Conservation (phyloP, 2,329 filamentous ascomycete genomes). For the Neurospora crassa region DNA sequence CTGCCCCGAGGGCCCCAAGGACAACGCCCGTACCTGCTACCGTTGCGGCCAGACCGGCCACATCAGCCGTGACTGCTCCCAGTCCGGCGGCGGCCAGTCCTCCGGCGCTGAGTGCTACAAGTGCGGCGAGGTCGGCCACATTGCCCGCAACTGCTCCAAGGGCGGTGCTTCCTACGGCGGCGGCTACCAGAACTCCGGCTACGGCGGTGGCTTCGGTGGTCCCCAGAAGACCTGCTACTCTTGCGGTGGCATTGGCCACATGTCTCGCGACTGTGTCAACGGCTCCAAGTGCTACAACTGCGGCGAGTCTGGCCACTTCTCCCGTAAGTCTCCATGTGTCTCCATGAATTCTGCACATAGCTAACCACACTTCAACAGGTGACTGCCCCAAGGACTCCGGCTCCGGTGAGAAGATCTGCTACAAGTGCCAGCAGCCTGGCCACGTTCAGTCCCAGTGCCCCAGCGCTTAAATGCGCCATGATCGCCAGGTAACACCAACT, state of each 20-base stretch:
- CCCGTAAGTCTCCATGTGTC: conserved; percentile 35
- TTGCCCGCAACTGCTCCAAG: conserved; percentile 81
- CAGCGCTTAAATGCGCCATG: conserved; percentile 48
- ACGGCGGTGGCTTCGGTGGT: conserved; percentile 36
- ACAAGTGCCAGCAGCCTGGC: conserved; percentile 79
- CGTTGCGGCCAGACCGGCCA: conserved; percentile 77
- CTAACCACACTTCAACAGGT: not conserved
- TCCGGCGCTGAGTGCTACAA: conserved; percentile 81
- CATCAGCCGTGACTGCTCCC: conserved; percentile 79
- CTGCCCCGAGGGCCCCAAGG: conserved; percentile 81
- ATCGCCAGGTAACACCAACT: conserved; percentile 9
- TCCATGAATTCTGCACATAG: not conserved
- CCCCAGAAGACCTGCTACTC: conserved; percentile 85
- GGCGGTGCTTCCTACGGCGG: conserved; percentile 37
- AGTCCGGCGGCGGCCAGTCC: conserved; percentile 37
- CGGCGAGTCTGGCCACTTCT: conserved; percentile 86
- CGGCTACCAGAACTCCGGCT: conserved; percentile 34
- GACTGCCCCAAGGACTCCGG: conserved; percentile 92
- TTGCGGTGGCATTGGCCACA: conserved; percentile 93
- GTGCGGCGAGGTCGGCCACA: conserved; percentile 94
- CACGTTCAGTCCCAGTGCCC: conserved; percentile 94
- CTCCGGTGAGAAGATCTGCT: conserved; percentile 90
- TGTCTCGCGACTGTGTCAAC: conserved; percentile 96
- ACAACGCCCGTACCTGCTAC: conserved; percentile 64
- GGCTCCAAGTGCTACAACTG: conserved; percentile 99